These are phyloP conservation scores for Boletus barrowsii DNA, from an alignment of 768 basidiomycete genomes.

Conservation along the genomic window DNA sequence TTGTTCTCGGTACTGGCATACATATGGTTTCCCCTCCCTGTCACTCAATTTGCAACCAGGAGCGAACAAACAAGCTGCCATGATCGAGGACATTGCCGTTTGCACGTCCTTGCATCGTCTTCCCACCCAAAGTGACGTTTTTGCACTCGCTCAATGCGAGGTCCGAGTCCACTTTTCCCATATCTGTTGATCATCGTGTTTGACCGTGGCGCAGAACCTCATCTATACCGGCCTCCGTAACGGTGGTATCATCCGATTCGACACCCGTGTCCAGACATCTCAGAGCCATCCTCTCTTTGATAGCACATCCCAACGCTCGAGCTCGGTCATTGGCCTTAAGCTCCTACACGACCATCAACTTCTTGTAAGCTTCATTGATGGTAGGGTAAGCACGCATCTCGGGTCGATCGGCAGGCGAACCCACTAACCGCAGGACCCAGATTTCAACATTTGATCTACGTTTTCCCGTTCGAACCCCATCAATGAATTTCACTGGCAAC, in stretches of 20 bases:
- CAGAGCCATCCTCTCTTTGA: constrained; percentile 41
- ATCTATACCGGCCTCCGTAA: constrained; percentile 61
- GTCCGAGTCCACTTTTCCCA: constrained; percentile 31
- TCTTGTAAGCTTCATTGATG: constrained; percentile 56
- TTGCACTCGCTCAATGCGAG: constrained; percentile 52
- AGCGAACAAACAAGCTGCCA: constrained; percentile 48
- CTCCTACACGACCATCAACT: constrained; percentile 50
- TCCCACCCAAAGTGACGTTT: constrained; percentile 59
- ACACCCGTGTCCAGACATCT: constrained; percentile 43
- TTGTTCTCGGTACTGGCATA: constrained; percentile 48
- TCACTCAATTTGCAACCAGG: constrained; percentile 37
- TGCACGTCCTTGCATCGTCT: constrained; percentile 37
- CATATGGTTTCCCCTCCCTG: not conserved
- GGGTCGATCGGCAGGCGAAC: not conserved
- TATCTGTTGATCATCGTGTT: not conserved
- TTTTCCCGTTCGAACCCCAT: constrained; percentile 44
- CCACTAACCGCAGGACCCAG: constrained; percentile 33
- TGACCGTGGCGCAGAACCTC: constrained; percentile 36
- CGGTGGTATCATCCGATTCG: constrained; percentile 56
- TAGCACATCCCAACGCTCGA: constrained; percentile 31
- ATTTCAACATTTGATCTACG: constrained; percentile 63
- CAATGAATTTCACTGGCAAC: constrained; percentile 51
- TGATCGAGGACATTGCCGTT: constrained; percentile 49
- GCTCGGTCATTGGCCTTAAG: constrained; percentile 54
- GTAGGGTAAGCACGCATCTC: constrained; percentile 43